Evolutionary conservation across 148 eudicot species (phyloP).

Genomic region (Pouteria glomerata): DNA sequence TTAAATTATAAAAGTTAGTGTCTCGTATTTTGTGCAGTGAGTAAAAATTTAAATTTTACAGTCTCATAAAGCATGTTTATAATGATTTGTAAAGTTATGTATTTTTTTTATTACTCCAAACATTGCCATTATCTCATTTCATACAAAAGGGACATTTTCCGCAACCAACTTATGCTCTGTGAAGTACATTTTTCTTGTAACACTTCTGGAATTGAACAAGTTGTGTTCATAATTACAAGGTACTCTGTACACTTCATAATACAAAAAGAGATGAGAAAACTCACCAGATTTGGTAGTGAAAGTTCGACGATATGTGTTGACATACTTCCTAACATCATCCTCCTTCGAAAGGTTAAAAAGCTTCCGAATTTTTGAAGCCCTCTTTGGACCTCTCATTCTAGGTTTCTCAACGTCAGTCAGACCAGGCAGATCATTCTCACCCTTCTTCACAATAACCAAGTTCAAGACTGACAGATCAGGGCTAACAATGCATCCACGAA

Average conservation of each 20-base stretch:
- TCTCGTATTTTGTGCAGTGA: too few species aligned
- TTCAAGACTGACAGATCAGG: slow-evolving; percentile 78
- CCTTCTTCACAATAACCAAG: slow-evolving; percentile 87
- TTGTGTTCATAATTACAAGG: too few species aligned
- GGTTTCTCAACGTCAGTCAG: slow-evolving; percentile 81
- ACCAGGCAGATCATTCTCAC: slow-evolving; percentile 84
- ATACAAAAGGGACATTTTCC: neutral
- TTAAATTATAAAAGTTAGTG: too few species aligned
- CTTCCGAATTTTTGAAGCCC: slow-evolving; percentile 88
- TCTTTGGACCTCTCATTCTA: slow-evolving; percentile 95
- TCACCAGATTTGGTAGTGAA: slow-evolving; percentile 69
- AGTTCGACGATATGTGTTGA: slow-evolving; percentile 75
- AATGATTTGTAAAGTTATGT: too few species aligned
- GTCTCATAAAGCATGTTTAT: too few species aligned
- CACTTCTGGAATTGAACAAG: too few species aligned
- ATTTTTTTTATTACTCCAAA: too few species aligned
- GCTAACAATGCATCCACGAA: slow-evolving; percentile 87
- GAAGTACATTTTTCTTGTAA: neutral
- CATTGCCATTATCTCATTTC: neutral
- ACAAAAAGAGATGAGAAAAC: neutral
- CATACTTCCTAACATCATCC: slow-evolving; percentile 89
- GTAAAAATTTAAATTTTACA: too few species aligned
- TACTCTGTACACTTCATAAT: too few species aligned
- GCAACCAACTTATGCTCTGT: too few species aligned
- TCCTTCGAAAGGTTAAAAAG: slow-evolving; percentile 84